A percentile compares a stretch with the other conserved stretches of the same genome.
Conservation (phyloP, 2,329 filamentous ascomycete genomes). For the Colletotrichum horii region DNA sequence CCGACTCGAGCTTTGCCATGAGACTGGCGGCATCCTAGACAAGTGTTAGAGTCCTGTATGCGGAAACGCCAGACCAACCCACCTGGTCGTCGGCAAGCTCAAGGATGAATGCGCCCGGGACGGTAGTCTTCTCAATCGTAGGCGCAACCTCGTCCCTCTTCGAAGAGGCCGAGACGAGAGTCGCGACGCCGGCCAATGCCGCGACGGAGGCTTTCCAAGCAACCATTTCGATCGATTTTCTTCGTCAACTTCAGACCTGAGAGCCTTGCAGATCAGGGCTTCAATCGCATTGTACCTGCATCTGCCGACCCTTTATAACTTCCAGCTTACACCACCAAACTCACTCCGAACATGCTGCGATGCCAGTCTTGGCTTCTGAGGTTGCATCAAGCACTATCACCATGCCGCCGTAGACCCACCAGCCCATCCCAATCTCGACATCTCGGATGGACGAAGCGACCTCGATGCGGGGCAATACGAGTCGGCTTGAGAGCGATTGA, state of each 20-base stretch:
- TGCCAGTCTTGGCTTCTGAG: background rate
- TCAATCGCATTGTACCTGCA: background rate
- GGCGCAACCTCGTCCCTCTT: background rate
- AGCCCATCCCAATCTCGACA: background rate
- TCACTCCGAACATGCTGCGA: background rate
- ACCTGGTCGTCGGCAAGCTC: constrained; percentile 57
- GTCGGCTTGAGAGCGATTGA: constrained; percentile 4
- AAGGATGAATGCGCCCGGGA: constrained; percentile 58
- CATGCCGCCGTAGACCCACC: background rate
- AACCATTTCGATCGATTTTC: background rate
- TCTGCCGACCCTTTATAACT: background rate
- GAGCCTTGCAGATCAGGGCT: background rate
- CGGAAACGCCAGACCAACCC: constrained; percentile 15
- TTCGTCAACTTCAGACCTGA: background rate
- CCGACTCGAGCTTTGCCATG: constrained; percentile 3
- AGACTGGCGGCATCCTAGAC: constrained; percentile 14
- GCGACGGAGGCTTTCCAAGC: background rate
- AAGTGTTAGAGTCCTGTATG: background rate
- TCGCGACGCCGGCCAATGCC: background rate
- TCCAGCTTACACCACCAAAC: background rate
- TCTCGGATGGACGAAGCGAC: background rate
- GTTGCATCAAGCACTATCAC: background rate
- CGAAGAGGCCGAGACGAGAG: background rate
- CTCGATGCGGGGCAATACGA: background rate
- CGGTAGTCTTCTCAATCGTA: constrained; percentile 18